A percentile compares a stretch with the other conserved stretches of the same genome.
Evolutionary conservation across 2,329 filamentous ascomycete species (phyloP).

Genomic region (Colletotrichum tamarilloi): DNA sequence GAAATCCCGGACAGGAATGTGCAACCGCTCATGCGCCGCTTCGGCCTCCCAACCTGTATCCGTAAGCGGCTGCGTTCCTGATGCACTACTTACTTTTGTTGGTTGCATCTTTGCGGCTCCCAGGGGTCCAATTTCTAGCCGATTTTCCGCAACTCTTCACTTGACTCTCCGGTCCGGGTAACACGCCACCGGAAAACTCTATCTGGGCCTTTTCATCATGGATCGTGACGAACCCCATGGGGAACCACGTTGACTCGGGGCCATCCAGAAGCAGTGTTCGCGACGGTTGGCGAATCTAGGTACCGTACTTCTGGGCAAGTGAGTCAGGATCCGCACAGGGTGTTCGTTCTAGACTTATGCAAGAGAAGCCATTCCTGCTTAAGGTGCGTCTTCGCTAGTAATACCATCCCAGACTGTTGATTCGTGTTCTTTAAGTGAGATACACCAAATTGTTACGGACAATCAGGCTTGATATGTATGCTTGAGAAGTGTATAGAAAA

Average conservation of each 20-base stretch:
- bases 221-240: neutral
- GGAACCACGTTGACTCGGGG: neutral
- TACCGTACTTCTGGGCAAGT: neutral
- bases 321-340: neutral
- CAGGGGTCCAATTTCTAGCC: neutral
- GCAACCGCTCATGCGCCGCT: neutral
- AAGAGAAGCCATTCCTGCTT: neutral
- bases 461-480: neutral
- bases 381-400: neutral
- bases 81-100: no score
- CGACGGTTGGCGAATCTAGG: no score
- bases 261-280: neutral
- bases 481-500: neutral
- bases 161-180: neutral
- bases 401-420: neutral
- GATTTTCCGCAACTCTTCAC: slow-evolving; percentile 5
- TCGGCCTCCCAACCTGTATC: neutral
- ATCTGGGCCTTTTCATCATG: neutral
- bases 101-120: neutral
- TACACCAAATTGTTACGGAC: no score
- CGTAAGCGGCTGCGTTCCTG: neutral
- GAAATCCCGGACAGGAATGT: slow-evolving; percentile 10
- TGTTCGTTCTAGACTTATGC: neutral
- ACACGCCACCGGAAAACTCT: neutral
- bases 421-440: neutral